Base-by-base conservation (phyloP, 2,329 filamentous ascomycete genomes). In the Byssoonygena ceratinophila region DNA sequence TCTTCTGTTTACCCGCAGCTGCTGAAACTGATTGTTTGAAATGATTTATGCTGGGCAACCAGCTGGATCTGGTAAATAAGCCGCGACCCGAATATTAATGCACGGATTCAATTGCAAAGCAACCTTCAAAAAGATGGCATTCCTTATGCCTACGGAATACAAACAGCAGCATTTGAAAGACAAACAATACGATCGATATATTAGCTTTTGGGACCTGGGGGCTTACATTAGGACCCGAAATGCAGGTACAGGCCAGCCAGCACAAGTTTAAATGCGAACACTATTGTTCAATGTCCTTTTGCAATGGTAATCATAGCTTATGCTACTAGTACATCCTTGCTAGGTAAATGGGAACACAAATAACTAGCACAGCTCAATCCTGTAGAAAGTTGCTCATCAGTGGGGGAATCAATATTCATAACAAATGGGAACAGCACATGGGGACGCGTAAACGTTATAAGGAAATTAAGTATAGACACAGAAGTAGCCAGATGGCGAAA, bases 321-420 rank as follows among this genome's bases (percentile, higher is more conserved):
- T 29, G 11, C 12, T 27, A 16, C 14, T 18, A n/a, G 20, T 2
- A 44, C 34, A n/a, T 37, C 27, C 20, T 3, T 27, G 11, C 16
- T 27, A 39, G 5, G 23, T 1, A 14, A 37, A 25, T 37, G 11
- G 12, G 31, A n/a, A 29, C 46, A 41, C 36, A 41, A 41, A 40
- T 40, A 41, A 34, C 46, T 31, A 29, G 31, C 36, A 34, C 34
- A 49, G 34, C 36, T 29, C 34, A 40, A 23, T 27, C 46, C 29
- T 49, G 23, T 18, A 39, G 23, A 11, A 49, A 31, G 31, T 36
- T 36, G 36, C 36, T 49, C 46, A 41, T 49, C 34, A 49, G 41
- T 41, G 11, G 45, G 46, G 46, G 46, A 40, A 49, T 49, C 46
- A 49, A 49, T 49, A 32, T 14, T 49, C 46, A 22, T 49, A 32